Evolutionary conservation across 306 rosid species (phyloP).

Genomic region (Cicer bijugum): DNA sequence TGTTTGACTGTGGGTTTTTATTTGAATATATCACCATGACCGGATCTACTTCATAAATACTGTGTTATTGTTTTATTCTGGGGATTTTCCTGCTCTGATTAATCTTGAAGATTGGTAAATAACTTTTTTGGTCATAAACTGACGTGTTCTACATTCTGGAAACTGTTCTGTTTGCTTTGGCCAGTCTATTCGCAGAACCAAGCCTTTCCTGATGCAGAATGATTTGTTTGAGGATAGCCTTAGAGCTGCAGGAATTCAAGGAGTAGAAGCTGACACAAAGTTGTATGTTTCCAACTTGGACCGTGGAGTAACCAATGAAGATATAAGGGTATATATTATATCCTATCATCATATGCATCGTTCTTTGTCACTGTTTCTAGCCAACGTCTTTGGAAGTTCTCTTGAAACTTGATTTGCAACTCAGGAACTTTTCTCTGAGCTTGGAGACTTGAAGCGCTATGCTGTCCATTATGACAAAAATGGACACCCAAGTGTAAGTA

Average conservation of each 20-base stretch:
- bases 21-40: conserved; percentile 47
- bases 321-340: conserved; percentile 85
- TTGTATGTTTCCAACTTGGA: conserved; percentile 96
- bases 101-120: conserved; percentile 76
- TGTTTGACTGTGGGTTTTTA: conserved; percentile 51
- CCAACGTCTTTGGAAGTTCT: conserved; percentile 54
- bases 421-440: conserved; percentile 95
- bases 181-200: conserved; percentile 87
- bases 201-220: conserved; percentile 84
- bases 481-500: conserved; percentile 88
- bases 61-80: conserved; percentile 48
- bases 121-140: conserved; percentile 77
- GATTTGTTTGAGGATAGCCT: conserved; percentile 96
- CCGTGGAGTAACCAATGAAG: conserved; percentile 95
- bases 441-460: conserved; percentile 84
- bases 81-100: conserved; percentile 49
- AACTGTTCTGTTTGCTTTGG: conserved; percentile 77
- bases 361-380: conserved; percentile 57
- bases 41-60: conserved; percentile 47
- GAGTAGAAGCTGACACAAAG: conserved; percentile 86
- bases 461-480: conserved; percentile 91
- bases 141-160: conserved; percentile 79
- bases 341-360: conserved; percentile 56
- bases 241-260: conserved; percentile 95
- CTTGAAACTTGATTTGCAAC: conserved; percentile 72